phyloP scores from a whole-genome alignment of 2,329 filamentous ascomycete genomes.

The Arthrinium phaeospermum region DNA sequence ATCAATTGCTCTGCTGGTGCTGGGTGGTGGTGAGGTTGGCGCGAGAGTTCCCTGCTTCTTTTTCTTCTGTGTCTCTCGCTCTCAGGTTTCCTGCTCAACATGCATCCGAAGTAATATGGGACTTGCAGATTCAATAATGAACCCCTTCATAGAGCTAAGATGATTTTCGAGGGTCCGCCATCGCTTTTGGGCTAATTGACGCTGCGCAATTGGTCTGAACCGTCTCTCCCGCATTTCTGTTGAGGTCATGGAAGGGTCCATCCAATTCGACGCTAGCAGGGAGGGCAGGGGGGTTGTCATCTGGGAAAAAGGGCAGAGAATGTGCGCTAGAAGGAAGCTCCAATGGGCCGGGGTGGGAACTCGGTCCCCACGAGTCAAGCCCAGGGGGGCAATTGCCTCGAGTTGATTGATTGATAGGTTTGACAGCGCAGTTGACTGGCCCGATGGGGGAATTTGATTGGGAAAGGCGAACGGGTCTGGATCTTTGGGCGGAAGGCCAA shows the following conservation, averaged over 20 bases:
- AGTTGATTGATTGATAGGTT: background rate
- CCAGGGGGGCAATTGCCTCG: background rate
- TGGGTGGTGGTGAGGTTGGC: background rate
- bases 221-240: conserved; percentile 9
- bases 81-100: background rate
- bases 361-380: conserved; percentile 2
- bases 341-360: conserved; percentile 1
- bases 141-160: conserved; percentile 12
- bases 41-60: background rate
- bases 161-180: conserved; percentile 5
- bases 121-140: conserved; percentile 1
- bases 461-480: background rate
- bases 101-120: background rate
- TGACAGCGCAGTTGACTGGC: background rate
- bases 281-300: conserved; percentile 9
- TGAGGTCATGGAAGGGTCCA: conserved; percentile 11
- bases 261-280: conserved; percentile 1
- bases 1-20: background rate
- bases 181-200: conserved; percentile 8
- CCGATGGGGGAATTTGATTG: background rate
- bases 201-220: conserved; percentile 5
- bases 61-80: background rate
- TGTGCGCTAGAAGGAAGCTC: background rate
- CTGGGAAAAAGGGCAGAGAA: background rate
- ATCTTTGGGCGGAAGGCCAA: background rate